A percentile compares a stretch with the other conserved stretches of the same genome.
These are phyloP conservation scores for Trichoderma asperellum DNA, from an alignment of 2,329 filamentous ascomycete species.

Conservation along the genomic window DNA sequence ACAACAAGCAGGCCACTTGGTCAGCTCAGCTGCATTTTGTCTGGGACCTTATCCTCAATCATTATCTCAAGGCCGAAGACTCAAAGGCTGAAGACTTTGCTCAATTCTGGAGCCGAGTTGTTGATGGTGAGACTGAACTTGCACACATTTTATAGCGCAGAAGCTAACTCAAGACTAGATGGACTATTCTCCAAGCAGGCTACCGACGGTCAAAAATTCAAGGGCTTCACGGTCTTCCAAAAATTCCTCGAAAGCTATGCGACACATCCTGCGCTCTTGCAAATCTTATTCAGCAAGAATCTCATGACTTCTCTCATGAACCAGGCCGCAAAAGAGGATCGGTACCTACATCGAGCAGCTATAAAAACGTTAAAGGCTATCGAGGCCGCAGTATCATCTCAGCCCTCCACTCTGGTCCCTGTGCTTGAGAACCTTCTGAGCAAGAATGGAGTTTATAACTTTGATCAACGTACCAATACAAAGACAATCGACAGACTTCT, in stretches of 20 bases:
- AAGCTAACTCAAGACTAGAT: constrained; percentile 55
- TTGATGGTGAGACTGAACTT: constrained; percentile 70
- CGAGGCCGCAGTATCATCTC: constrained; percentile 64
- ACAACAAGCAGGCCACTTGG: constrained; percentile 71
- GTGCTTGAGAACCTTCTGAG: constrained; percentile 71
- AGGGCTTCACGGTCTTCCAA: constrained; percentile 86
- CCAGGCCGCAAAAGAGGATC: constrained; percentile 75
- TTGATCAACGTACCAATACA: constrained; percentile 83
- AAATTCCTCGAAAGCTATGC: constrained; percentile 66
- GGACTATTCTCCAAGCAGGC: constrained; percentile 80
- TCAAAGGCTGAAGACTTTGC: constrained; percentile 58
- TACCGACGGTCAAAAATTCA: constrained; percentile 87
- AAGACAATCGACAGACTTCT: constrained; percentile 81
- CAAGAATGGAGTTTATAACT: constrained; percentile 72
- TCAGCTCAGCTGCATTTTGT: constrained; percentile 83
- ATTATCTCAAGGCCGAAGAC: constrained; percentile 49
- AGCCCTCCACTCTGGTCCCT: constrained; percentile 61
- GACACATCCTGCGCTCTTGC: constrained; percentile 52
- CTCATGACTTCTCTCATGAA: constrained; percentile 81
- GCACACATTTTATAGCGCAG: neutral
- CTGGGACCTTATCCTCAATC: constrained; percentile 76
- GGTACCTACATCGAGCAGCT: constrained; percentile 79
- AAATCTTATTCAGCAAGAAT: constrained; percentile 77
- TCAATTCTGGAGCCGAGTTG: constrained; percentile 82
- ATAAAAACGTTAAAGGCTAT: constrained; percentile 74